phyloP scores from a whole-genome alignment of 495 filamentous ascomycete genomes.

The Physcia stellaris region DNA sequence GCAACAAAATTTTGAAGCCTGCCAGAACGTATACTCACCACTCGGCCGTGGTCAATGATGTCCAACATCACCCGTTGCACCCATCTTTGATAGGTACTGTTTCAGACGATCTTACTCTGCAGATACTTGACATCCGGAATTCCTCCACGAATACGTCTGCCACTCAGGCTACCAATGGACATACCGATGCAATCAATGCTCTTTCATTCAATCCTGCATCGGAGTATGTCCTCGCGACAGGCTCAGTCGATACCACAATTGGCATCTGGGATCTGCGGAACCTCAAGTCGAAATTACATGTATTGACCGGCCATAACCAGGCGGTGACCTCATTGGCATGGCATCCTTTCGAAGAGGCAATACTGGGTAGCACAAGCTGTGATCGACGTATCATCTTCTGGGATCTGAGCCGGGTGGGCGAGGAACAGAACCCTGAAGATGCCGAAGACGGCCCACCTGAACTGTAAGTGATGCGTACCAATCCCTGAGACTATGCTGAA shows the following conservation, averaged over 20 bases:
- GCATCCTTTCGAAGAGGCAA: constrained; percentile 79
- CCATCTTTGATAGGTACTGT: constrained; percentile 76
- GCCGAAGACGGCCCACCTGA: constrained; percentile 94
- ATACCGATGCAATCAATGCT: constrained; percentile 86
- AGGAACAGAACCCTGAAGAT: constrained; percentile 91
- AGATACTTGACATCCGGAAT: constrained; percentile 74
- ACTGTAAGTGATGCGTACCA: constrained; percentile 44
- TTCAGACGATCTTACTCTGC: constrained; percentile 86
- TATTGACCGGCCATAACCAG: constrained; percentile 71
- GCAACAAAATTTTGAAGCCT: constrained; percentile 56
- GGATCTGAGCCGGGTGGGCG: constrained; percentile 81
- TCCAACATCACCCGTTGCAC: constrained; percentile 81
- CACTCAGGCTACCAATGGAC: constrained; percentile 46
- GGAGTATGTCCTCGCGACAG: constrained; percentile 79
- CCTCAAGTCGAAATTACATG: constrained; percentile 71
- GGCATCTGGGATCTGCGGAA: constrained; percentile 92
- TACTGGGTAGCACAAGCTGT: constrained; percentile 81
- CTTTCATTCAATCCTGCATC: constrained; percentile 83
- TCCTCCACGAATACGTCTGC: constrained; percentile 49
- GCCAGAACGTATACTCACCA: constrained; percentile 74
- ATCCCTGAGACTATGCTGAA: not conserved
- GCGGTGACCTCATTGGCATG: constrained; percentile 82
- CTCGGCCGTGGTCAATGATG: constrained; percentile 84
- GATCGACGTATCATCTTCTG: constrained; percentile 92
- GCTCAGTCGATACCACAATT: constrained; percentile 87